Evolutionary conservation across 306 rosid genomes (phyloP).

Genomic region (Lithocarpus polystachyus): DNA sequence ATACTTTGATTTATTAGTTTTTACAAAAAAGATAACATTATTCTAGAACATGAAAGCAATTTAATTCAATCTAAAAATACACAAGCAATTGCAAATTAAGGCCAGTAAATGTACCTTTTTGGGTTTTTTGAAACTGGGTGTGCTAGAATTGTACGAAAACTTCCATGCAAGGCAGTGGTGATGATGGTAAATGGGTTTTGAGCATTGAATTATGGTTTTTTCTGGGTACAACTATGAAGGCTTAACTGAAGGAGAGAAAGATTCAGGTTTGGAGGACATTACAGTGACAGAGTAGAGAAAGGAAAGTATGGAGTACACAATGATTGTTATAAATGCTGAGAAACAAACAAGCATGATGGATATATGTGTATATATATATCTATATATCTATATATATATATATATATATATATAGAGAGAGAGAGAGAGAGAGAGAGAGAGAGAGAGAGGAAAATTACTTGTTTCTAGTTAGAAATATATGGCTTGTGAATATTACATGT

Average conservation of each 20-base stretch:
- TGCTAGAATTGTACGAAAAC: background rate
- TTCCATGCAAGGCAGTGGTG: constrained; percentile 11
- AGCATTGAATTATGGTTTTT: background rate
- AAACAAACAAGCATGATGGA: background rate
- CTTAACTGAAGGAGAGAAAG: background rate
- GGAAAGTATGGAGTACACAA: background rate
- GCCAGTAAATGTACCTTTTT: background rate
- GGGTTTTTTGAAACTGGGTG: background rate
- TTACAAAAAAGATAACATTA: background rate
- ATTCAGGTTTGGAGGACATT: background rate
- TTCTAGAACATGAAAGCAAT: background rate
- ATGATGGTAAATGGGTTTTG: background rate
- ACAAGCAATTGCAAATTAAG: background rate
- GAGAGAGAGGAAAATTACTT: too few relatives aligned
- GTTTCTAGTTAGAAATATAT: too few relatives aligned
- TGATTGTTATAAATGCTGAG: background rate
- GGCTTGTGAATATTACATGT: too few relatives aligned
- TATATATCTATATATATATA: too few relatives aligned
- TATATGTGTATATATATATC: too few relatives aligned
- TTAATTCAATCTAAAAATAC: background rate
- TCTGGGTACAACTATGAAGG: background rate
- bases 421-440: too few relatives aligned
- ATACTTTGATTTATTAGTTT: background rate
- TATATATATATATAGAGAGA: too few relatives aligned
- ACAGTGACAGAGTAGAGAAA: background rate